Evolutionary conservation across 768 basidiomycete genomes (phyloP).

Genomic region (Aureoboletus auriporus): DNA sequence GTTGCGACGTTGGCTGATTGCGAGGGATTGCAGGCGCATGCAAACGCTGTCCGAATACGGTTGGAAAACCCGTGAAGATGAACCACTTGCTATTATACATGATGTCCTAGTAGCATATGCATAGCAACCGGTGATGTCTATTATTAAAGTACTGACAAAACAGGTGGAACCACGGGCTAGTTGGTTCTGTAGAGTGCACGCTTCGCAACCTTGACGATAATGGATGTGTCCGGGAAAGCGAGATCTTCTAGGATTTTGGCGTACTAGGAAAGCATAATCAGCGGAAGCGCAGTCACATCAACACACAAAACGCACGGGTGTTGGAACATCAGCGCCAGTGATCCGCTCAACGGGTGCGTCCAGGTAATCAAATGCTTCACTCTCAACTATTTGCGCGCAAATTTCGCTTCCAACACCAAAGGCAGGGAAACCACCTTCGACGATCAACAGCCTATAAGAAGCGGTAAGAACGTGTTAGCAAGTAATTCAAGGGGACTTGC

Average conservation of each 20-base stretch:
- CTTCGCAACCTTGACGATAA: slow-evolving; percentile 94
- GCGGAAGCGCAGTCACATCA: slow-evolving; percentile 12
- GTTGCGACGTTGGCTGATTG: slow-evolving; percentile 91
- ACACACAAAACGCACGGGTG: slow-evolving; percentile 61
- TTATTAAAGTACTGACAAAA: slow-evolving; percentile 13
- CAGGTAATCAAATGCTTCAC: slow-evolving; percentile 96
- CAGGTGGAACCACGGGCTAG: slow-evolving; percentile 36
- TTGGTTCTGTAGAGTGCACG: slow-evolving; percentile 88
- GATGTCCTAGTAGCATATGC: slow-evolving; percentile 7
- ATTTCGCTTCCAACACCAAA: slow-evolving; percentile 99
- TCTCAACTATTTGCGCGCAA: slow-evolving; percentile 95
- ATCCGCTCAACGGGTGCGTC: slow-evolving; percentile 98
- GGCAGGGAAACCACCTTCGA: slow-evolving; percentile 97
- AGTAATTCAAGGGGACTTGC: slow-evolving; percentile 36
- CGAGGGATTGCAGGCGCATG: slow-evolving; percentile 93
- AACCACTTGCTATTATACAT: background rate
- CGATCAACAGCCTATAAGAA: slow-evolving; percentile 70
- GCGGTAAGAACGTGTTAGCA: background rate
- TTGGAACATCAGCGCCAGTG: slow-evolving; percentile 96
- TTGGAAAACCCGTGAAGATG: slow-evolving; percentile 30
- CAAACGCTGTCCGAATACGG: slow-evolving; percentile 90
- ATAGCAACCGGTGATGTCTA: slow-evolving; percentile 12
- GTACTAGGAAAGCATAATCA: slow-evolving; percentile 50
- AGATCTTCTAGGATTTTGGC: slow-evolving; percentile 85
- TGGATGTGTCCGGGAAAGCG: slow-evolving; percentile 88